Conservation (phyloP, 768 basidiomycete species). For the Podaxis sp. region DNA sequence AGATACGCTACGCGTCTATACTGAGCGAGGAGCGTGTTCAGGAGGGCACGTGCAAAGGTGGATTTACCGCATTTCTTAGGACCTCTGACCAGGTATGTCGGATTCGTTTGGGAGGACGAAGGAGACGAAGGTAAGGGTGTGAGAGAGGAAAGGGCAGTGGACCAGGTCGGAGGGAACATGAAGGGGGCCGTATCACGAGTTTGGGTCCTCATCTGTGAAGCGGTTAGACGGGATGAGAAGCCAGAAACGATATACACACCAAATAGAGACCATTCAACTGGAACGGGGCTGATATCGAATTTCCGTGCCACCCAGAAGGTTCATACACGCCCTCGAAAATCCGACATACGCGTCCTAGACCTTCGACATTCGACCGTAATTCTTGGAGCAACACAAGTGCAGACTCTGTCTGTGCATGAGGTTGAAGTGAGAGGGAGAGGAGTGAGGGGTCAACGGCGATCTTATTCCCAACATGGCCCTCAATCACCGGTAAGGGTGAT, state of each 20-base stretch:
- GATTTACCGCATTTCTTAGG: conserved; percentile 90
- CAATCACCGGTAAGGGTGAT: conserved; percentile 63
- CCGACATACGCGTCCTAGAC: conserved; percentile 57
- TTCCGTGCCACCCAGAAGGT: conserved; percentile 40
- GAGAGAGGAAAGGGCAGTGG: conserved; percentile 19
- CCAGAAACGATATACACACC: conserved; percentile 26
- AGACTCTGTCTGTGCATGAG: conserved; percentile 12
- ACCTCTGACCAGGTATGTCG: conserved; percentile 71
- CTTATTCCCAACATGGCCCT: conserved; percentile 15
- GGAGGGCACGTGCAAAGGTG: conserved; percentile 69
- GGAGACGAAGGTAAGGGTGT: conserved; percentile 13
- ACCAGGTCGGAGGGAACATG: conserved; percentile 34
- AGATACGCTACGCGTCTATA: conserved; percentile 84
- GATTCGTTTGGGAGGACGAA: conserved; percentile 10
- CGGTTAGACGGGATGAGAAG: neutral
- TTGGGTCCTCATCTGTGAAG: conserved; percentile 27
- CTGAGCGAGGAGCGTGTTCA: conserved; percentile 65
- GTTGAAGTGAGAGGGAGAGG: conserved; percentile 7
- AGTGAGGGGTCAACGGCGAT: conserved; percentile 1
- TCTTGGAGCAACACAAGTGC: conserved; percentile 55
- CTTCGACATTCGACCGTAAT: conserved; percentile 57
- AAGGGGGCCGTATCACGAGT: conserved; percentile 36
- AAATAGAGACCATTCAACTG: conserved; percentile 45
- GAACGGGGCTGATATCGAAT: conserved; percentile 30
- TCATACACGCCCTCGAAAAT: conserved; percentile 62